Percentiles rank a stretch among this genome's conserved stretches.
phyloP scores from a whole-genome alignment of 257 asterid species.

The Solanum stenotomum region DNA sequence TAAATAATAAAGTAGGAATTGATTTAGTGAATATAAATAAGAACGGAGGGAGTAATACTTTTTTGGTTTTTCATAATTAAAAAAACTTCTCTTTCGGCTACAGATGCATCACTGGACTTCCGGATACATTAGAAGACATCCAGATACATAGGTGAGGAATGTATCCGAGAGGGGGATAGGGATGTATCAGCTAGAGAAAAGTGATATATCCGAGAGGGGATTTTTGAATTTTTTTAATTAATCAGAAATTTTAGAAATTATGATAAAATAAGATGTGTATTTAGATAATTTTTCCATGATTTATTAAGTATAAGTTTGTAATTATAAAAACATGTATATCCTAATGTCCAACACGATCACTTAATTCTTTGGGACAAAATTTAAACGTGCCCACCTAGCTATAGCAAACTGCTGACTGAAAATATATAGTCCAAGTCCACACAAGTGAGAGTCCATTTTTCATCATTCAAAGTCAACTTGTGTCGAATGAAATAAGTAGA shows the following conservation, averaged over 20 bases:
- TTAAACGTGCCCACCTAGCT: not conserved
- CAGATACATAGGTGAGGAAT: not conserved
- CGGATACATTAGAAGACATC: not conserved
- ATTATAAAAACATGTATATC: not conserved
- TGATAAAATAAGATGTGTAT: too few relatives aligned
- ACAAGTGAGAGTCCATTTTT: not conserved
- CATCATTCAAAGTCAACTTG: too few relatives aligned
- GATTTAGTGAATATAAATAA: too few relatives aligned
- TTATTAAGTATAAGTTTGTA: not conserved
- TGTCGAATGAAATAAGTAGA: too few relatives aligned
- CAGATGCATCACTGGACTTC: too few relatives aligned
- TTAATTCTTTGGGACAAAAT: not conserved
- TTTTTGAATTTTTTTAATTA: not conserved
- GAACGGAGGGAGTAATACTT: too few relatives aligned
- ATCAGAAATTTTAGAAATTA: not conserved
- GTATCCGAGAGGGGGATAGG: not conserved
- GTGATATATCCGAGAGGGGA: too few relatives aligned
- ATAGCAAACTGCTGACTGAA: not conserved
- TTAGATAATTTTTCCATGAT: not conserved
- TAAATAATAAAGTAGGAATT: too few relatives aligned
- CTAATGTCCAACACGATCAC: not conserved
- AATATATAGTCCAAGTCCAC: not conserved
- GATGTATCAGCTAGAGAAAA: not conserved
- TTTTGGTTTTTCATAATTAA: too few relatives aligned
- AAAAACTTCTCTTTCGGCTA: too few relatives aligned